These are phyloP conservation scores for Aspergillus cavernicola DNA, from an alignment of 495 filamentous ascomycete genomes.

Conservation along the genomic window DNA sequence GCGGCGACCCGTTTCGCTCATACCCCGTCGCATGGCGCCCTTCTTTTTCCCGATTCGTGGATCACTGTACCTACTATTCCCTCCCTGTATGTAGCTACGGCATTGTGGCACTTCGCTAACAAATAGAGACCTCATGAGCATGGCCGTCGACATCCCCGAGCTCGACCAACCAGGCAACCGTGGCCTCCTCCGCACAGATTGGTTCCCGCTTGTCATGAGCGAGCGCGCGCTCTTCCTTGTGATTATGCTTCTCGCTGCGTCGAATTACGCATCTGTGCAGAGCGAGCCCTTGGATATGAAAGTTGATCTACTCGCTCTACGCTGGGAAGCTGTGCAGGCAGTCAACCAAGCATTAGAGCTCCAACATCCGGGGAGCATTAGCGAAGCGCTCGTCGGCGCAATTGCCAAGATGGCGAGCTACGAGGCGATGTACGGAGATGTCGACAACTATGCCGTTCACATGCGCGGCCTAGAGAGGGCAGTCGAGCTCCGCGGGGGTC, in stretches of 20 bases:
- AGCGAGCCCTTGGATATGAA: constrained; percentile 11
- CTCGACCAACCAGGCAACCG: constrained; percentile 33
- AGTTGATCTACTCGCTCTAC: constrained; percentile 33
- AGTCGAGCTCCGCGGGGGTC: constrained; percentile 34
- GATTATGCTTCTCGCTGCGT: constrained; percentile 40
- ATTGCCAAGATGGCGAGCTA: constrained; percentile 49
- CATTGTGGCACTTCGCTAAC: neutral
- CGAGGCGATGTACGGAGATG: constrained; percentile 41
- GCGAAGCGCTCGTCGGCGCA: constrained; percentile 38
- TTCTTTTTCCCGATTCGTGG: constrained; percentile 28
- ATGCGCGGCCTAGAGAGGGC: constrained; percentile 35
- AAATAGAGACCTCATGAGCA: constrained; percentile 37
- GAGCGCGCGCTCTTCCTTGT: constrained; percentile 41
- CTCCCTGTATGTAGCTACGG: neutral
- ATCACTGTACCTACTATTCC: constrained; percentile 33
- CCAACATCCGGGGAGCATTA: constrained; percentile 9
- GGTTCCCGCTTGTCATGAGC: constrained; percentile 44
- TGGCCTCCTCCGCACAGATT: constrained; percentile 39
- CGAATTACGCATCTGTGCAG: constrained; percentile 33
- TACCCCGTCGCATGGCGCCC: constrained; percentile 29
- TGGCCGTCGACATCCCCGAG: constrained; percentile 46
- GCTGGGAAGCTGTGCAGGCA: constrained; percentile 27
- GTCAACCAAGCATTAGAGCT: constrained; percentile 30
- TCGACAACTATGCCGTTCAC: constrained; percentile 33
- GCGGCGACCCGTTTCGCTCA: constrained; percentile 37